These are phyloP conservation scores for Apiospora pterosperma DNA, from an alignment of 2,329 filamentous ascomycete genomes.

Conservation along the genomic window DNA sequence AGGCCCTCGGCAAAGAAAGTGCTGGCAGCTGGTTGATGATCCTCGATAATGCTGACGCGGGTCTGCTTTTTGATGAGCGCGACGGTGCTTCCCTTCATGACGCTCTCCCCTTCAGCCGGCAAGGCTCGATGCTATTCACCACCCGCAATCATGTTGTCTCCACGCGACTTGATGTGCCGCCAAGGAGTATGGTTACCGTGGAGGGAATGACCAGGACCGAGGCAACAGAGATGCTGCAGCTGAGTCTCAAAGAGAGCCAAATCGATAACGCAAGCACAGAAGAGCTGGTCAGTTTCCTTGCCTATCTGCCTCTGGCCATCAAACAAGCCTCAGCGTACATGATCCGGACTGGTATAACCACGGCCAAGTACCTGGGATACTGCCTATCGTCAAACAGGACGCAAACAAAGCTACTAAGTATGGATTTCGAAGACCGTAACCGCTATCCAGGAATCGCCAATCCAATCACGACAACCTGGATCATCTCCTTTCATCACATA, in stretches of 20 bases:
- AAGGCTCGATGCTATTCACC: constrained; percentile 33
- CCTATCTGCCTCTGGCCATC: constrained; percentile 39
- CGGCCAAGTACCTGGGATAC: constrained; percentile 23
- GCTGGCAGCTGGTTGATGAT: constrained; percentile 30
- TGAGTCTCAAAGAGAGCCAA: constrained; percentile 18
- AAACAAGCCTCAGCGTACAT: constrained; percentile 39
- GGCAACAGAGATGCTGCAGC: constrained; percentile 23
- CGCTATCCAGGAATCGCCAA: constrained; percentile 23
- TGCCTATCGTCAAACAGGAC: constrained; percentile 18
- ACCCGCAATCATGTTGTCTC: constrained; percentile 28
- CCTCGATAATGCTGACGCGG: too few relatives aligned
- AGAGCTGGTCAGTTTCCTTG: constrained; percentile 29
- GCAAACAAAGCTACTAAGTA: constrained; percentile 22
- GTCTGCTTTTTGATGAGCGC: constrained; percentile 39
- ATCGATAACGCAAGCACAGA: constrained; percentile 9
- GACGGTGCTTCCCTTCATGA: constrained; percentile 26
- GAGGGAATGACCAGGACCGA: constrained; percentile 23
- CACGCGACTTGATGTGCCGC: constrained; percentile 24
- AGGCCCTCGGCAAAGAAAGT: constrained; percentile 21
- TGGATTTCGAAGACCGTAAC: constrained; percentile 25
- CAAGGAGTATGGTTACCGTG: constrained; percentile 23
- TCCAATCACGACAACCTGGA: constrained; percentile 29
- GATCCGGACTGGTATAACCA: constrained; percentile 11
- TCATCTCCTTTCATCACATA: constrained; percentile 31
- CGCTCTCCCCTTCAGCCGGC: constrained; percentile 7